Conservation (phyloP, 805 yeast species). For the Pichia insulana region DNA sequence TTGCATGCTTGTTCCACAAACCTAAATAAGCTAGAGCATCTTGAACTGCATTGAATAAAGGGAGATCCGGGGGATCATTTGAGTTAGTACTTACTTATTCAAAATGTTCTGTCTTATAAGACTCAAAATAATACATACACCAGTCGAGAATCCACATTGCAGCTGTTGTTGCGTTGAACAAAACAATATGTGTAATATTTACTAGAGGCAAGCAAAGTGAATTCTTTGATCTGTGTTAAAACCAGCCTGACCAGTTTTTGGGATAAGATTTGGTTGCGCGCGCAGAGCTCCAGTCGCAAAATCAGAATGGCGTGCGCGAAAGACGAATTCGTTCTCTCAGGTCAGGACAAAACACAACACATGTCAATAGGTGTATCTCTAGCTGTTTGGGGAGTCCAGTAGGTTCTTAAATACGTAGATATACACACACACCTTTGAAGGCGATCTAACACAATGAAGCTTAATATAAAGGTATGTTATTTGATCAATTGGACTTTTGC, state of each 20-base stretch:
- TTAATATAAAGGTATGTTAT: constrained; percentile 37
- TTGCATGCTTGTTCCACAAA: constrained; percentile 90
- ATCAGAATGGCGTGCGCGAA: too few relatives aligned
- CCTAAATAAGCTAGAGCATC: constrained; percentile 74
- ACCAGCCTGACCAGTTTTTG: neutral
- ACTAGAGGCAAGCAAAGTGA: too few relatives aligned
- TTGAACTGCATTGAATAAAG: constrained; percentile 37
- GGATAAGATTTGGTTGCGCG: too few relatives aligned
- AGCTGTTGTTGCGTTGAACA: neutral
- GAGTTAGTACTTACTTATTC: neutral
- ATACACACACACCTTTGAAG: neutral
- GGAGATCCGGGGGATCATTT: neutral
- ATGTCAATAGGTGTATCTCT: neutral
- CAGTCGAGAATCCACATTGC: constrained; percentile 32
- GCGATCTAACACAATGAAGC: constrained; percentile 31
- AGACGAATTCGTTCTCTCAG: too few relatives aligned
- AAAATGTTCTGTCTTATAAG: too few relatives aligned
- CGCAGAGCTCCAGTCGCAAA: too few relatives aligned
- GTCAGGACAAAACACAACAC: neutral
- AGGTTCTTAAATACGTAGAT: neutral
- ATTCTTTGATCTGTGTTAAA: neutral
- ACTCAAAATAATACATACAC: constrained; percentile 25
- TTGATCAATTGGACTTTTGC: too few relatives aligned
- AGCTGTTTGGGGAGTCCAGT: neutral
- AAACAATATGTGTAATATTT: too few relatives aligned